These are phyloP conservation scores for Boletus huronensis DNA, from an alignment of 768 basidiomycete species.

Conservation along the genomic window DNA sequence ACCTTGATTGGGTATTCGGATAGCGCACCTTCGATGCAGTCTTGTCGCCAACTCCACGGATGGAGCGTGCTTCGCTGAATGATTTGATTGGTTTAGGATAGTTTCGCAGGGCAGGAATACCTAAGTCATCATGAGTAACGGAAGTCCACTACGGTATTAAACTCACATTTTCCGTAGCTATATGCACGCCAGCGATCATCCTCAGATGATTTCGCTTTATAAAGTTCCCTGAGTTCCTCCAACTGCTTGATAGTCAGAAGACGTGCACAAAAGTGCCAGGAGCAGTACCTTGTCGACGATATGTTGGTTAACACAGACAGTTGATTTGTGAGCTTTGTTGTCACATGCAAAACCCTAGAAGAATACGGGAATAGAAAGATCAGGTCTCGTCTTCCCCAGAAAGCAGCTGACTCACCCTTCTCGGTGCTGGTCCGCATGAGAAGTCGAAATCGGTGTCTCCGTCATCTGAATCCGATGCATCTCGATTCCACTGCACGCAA, in stretches of 20 bases:
- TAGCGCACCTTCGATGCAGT: slow-evolving; percentile 67
- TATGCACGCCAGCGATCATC: slow-evolving; percentile 69
- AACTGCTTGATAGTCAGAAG: slow-evolving; percentile 41
- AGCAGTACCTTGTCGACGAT: slow-evolving; percentile 63
- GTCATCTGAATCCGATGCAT: slow-evolving; percentile 36
- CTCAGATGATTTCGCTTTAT: slow-evolving; percentile 54
- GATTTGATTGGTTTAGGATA: slow-evolving; percentile 58
- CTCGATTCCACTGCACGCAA: slow-evolving; percentile 31
- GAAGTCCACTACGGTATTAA: not conserved
- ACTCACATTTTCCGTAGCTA: slow-evolving; percentile 63
- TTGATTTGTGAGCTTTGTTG: slow-evolving; percentile 35
- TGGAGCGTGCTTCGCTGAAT: slow-evolving; percentile 53
- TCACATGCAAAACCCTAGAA: slow-evolving; percentile 68
- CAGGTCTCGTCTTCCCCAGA: not conserved
- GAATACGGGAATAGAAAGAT: not conserved
- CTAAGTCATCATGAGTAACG: slow-evolving; percentile 34
- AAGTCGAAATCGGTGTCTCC: slow-evolving; percentile 22
- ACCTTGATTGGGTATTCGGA: no score
- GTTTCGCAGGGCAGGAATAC: slow-evolving; percentile 53
- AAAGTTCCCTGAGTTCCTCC: slow-evolving; percentile 60
- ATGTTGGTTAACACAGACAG: slow-evolving; percentile 59
- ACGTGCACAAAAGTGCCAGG: not conserved
- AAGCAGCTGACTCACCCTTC: slow-evolving; percentile 26
- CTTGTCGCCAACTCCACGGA: slow-evolving; percentile 67
- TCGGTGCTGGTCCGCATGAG: slow-evolving; percentile 20